These are phyloP conservation scores for Acanthamoeba triangularis DNA, from an alignment of 208 protist genomes.

Conservation along the genomic window DNA sequence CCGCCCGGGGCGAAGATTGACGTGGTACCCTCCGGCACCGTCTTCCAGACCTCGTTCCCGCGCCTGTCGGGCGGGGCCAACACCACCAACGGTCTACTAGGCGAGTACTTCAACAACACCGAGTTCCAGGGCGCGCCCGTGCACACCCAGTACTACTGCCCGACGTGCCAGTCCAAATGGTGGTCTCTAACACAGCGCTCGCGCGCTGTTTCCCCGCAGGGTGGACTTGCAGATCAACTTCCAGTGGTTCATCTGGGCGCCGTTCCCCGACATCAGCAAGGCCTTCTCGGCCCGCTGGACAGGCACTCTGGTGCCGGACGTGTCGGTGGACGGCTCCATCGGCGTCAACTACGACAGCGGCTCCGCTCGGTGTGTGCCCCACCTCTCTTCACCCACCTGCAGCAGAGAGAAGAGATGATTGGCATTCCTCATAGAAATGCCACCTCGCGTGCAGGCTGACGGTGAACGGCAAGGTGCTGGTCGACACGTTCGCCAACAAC, in stretches of 20 bases:
- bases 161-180: background rate
- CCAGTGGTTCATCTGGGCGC: conserved; percentile 44
- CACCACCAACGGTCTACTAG: background rate
- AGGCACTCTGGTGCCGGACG: background rate
- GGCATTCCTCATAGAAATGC: too few relatives aligned
- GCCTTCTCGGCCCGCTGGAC: background rate
- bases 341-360: background rate
- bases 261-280: background rate
- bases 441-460: too few relatives aligned
- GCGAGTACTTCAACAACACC: conserved; percentile 32
- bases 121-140: background rate
- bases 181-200: too few relatives aligned
- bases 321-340: background rate
- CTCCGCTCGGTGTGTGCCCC: too few relatives aligned
- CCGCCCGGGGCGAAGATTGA: background rate
- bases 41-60: background rate
- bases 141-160: background rate
- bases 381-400: too few relatives aligned
- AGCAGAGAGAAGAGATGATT: too few relatives aligned
- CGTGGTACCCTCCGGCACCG: background rate
- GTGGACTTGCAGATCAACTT: conserved; percentile 32
- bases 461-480: background rate
- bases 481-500: background rate
- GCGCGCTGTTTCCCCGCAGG: background rate
- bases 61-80: background rate